Evolutionary conservation across 768 basidiomycete species (phyloP), one percentile per base, ranked within the genome.

Genomic region (Asterophora parasitica): DNA sequence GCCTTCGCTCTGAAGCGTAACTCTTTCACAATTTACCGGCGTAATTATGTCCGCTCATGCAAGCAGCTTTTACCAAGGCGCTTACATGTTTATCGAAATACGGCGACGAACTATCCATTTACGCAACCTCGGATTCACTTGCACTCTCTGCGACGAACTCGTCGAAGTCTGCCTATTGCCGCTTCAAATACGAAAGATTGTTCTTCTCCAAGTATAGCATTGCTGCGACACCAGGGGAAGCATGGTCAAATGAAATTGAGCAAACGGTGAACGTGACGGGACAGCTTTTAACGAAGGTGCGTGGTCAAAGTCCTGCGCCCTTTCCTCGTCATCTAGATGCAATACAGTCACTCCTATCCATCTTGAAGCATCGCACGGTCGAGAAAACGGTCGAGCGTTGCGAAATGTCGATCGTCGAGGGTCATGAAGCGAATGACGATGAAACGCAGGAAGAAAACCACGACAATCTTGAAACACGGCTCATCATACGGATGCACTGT

Each of bases 341-440:
- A 17, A 4, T 15, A 15, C 48, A 83, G 90, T 77, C 83, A 11
- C 62, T 92, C 5, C 62, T 91, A 36, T 83, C 87, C 0, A 83
- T 90, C 52, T 55, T 92, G 57, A 88, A 77, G 58, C 88, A 87
- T 57, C 73, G 74, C 49, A 83, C 82, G 3, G 75, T 85, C 16
- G 89, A 91, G 58, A 90, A 88, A 59, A 72, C 80, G 1, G 83
- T 88, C 10, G 86, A 90, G 55, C 72, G 78, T 51, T 89, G 88
- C 59, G 88, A 89, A 56, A 60, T 92, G 42, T 78, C 81, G 4
- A 78, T 92, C 44, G 61, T 79, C 4, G 84, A 89, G 49, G 75
- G 73, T 7, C 54, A 63, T 11, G 49, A 55, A 27, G 53, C 53
- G n/a, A 56, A 59, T 8, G 64, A 65, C 4, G 60, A 67, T 13